These are phyloP conservation scores for Solanum virginianum DNA, from an alignment of 257 asterid species.

Conservation along the genomic window DNA sequence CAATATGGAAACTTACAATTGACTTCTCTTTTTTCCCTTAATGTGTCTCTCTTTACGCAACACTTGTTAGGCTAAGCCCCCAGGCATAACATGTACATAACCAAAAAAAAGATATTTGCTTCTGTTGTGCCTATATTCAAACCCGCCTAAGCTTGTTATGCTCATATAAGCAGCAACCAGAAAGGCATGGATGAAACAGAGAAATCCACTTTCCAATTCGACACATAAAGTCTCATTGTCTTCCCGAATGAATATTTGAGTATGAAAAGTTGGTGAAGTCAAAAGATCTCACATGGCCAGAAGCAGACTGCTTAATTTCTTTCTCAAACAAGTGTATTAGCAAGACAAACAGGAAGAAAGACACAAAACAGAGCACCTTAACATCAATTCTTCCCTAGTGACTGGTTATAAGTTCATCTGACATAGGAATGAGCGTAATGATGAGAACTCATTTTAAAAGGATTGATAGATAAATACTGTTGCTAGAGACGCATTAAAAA, in stretches of 20 bases:
- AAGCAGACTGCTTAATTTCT: not conserved
- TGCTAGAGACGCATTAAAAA: not conserved
- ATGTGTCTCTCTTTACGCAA: not conserved
- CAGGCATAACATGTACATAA: not conserved
- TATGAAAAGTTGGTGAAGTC: not conserved
- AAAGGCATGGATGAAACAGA: not conserved
- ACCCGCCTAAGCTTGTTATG: not conserved
- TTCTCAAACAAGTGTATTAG: not conserved
- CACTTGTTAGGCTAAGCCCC: not conserved
- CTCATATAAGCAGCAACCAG: not conserved
- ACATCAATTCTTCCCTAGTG: not conserved
- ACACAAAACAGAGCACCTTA: not conserved
- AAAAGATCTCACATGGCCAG: not conserved
- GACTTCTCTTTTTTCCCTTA: not conserved
- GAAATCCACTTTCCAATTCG: not conserved
- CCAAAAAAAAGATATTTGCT: not conserved
- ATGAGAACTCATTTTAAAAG: not conserved
- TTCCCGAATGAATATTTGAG: not conserved
- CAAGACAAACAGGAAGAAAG: not conserved
- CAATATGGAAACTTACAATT: not conserved
- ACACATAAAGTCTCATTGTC: not conserved
- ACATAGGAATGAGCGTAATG: not conserved
- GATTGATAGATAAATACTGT: not conserved
- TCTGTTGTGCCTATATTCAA: not conserved
- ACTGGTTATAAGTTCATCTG: not conserved